Conservation (phyloP, 2,329 filamentous ascomycete species). For the Stachybotrys chlorohalonatus region DNA sequence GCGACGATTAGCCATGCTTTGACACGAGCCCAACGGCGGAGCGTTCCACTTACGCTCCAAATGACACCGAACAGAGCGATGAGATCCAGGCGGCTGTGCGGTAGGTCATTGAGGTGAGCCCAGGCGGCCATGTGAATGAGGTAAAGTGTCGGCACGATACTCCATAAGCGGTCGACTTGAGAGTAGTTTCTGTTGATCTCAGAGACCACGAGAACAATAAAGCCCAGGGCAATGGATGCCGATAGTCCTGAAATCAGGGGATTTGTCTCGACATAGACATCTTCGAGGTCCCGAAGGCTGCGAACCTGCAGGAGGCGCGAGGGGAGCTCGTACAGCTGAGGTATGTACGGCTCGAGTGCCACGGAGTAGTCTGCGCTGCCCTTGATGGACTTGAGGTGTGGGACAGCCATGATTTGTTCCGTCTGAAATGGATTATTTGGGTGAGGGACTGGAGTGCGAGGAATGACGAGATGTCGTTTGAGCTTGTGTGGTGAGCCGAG, state of each 20-base stretch:
- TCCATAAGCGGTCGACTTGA: conserved; percentile 93
- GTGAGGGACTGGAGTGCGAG: too few relatives aligned
- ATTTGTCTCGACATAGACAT: conserved; percentile 77
- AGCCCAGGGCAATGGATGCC: conserved; percentile 61
- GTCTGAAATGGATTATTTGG: background rate
- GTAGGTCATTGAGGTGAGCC: conserved; percentile 65
- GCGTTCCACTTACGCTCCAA: conserved; percentile 63
- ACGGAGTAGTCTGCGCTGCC: conserved; percentile 71
- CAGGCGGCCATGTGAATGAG: conserved; percentile 78
- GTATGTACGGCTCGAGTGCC: conserved; percentile 66
- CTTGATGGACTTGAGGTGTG: conserved; percentile 56
- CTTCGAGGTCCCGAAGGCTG: conserved; percentile 52
- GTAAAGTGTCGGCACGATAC: conserved; percentile 78
- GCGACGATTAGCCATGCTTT: background rate
- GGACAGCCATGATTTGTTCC: conserved; percentile 52
- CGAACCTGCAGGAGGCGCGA: conserved; percentile 50
- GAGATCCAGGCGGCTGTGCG: conserved; percentile 62
- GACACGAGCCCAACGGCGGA: conserved; percentile 4
- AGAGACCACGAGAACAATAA: conserved; percentile 63
- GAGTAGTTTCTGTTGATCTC: conserved; percentile 92
- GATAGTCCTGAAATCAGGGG: conserved; percentile 70
- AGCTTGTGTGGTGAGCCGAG: too few relatives aligned
- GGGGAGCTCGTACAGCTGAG: conserved; percentile 63
- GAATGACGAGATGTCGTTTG: too few relatives aligned
- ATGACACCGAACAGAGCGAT: conserved; percentile 59